phyloP scores from a whole-genome alignment of 306 rosid species.

The Erythrophleum fordii region DNA sequence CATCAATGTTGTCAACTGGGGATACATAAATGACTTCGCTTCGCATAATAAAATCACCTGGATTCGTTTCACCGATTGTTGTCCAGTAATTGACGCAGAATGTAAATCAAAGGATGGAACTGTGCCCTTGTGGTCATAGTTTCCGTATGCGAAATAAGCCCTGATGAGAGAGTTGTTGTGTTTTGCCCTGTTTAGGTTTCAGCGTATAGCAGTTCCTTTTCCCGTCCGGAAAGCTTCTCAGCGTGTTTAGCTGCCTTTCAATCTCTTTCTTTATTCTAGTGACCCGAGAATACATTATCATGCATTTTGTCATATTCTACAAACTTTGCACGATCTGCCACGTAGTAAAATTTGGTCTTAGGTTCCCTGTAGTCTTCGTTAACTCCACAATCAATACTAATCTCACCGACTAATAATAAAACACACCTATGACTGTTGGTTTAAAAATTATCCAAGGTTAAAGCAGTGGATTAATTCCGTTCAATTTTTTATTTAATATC shows the following conservation, averaged over 20 bases:
- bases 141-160: slow-evolving; percentile 45
- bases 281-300: neutral
- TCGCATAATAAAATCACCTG: neutral
- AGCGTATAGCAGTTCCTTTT: slow-evolving; percentile 49
- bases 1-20: neutral
- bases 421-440: no score
- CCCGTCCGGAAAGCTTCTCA: slow-evolving; percentile 53
- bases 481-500: no score
- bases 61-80: neutral
- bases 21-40: neutral
- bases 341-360: slow-evolving; percentile 13
- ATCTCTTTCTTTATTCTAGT: neutral
- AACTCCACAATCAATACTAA: slow-evolving; percentile 48
- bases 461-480: no score
- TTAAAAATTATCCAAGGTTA: no score
- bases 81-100: neutral
- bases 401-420: no score
- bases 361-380: slow-evolving; percentile 12
- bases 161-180: slow-evolving; percentile 44
- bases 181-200: slow-evolving; percentile 34
- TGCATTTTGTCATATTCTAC: slow-evolving; percentile 21
- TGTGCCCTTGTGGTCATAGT: slow-evolving; percentile 40
- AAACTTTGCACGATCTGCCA: slow-evolving; percentile 27
- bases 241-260: neutral
- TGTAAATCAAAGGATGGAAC: neutral